A percentile compares a stretch with the other conserved stretches of the same genome.
Conservation (phyloP, 768 basidiomycete genomes). For the Lanmaoa rubissima region DNA sequence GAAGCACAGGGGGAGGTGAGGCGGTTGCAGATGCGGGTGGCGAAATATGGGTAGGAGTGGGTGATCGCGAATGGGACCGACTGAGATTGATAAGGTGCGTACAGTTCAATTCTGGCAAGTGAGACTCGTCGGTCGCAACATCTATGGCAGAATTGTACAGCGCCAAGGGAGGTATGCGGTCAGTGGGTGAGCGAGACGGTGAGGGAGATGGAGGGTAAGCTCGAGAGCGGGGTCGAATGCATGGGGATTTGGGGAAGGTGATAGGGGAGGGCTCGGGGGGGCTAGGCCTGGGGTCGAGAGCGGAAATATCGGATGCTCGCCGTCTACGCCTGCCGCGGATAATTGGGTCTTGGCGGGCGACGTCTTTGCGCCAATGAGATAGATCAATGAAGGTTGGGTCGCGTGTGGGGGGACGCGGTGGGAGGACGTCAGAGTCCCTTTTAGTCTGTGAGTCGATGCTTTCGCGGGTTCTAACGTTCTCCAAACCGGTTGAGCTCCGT, state of each 20-base stretch:
- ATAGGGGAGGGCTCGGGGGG: conserved; percentile 25
- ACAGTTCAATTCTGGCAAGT: background rate
- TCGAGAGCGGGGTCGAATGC: conserved; percentile 42
- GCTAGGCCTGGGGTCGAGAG: conserved; percentile 32
- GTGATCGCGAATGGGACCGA: conserved; percentile 33
- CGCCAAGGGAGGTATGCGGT: conserved; percentile 33
- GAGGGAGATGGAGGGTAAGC: conserved; percentile 56
- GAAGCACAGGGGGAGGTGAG: conserved; percentile 15
- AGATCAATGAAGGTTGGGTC: conserved; percentile 49
- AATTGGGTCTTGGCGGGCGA: conserved; percentile 38
- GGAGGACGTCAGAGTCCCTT: conserved; percentile 24
- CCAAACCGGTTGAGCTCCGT: conserved; percentile 60
- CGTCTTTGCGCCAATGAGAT: conserved; percentile 57
- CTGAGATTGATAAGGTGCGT: conserved; percentile 4
- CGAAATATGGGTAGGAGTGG: conserved; percentile 38
- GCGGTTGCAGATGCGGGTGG: conserved; percentile 22
- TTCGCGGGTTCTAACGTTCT: conserved; percentile 56
- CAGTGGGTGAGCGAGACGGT: conserved; percentile 41
- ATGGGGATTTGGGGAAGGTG: conserved; percentile 38
- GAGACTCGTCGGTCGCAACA: background rate
- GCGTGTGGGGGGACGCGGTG: conserved; percentile 37
- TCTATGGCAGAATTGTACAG: conserved; percentile 22
- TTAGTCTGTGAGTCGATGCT: conserved; percentile 23
- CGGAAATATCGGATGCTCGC: conserved; percentile 43
- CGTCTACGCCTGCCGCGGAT: conserved; percentile 64